phyloP scores from a whole-genome alignment of 306 rosid genomes.

The Fagus sylvatica region DNA sequence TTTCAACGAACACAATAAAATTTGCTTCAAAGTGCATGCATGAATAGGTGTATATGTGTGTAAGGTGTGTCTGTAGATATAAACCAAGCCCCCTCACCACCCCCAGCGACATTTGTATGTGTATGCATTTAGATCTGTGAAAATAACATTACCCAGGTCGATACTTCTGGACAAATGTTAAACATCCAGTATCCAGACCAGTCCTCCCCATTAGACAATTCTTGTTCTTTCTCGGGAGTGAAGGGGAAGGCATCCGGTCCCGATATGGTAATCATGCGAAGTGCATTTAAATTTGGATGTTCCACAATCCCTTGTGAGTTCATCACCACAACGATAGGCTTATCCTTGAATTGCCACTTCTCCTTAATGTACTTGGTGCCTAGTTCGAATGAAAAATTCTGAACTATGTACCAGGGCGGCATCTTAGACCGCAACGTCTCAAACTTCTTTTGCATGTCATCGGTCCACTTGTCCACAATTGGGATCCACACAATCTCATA shows the following conservation, averaged over 20 bases:
- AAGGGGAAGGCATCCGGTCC: constrained; percentile 38
- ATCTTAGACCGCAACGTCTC: constrained; percentile 22
- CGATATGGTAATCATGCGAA: constrained; percentile 36
- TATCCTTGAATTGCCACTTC: constrained; percentile 35
- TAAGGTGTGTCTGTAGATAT: no score
- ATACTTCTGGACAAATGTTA: no score
- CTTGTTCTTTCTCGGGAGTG: neutral
- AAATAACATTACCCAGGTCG: no score
- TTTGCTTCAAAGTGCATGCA: no score
- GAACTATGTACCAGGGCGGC: constrained; percentile 41
- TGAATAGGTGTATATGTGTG: no score
- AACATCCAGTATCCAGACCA: neutral
- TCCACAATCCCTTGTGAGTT: constrained; percentile 33
- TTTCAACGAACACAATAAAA: no score
- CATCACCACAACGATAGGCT: constrained; percentile 29
- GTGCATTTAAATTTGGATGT: constrained; percentile 34
- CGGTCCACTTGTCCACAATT: constrained; percentile 30
- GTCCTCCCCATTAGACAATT: neutral
- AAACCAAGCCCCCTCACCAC: no score
- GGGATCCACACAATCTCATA: constrained; percentile 46
- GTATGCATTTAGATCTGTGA: no score
- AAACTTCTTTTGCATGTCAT: constrained; percentile 30
- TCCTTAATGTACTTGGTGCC: constrained; percentile 36
- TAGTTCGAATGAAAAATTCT: neutral
- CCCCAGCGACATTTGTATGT: no score